Percentiles rank a stretch among this genome's conserved stretches.
phyloP scores from a whole-genome alignment of 1,284 basidiomycete genomes.

The Cryptococcus floricola region DNA sequence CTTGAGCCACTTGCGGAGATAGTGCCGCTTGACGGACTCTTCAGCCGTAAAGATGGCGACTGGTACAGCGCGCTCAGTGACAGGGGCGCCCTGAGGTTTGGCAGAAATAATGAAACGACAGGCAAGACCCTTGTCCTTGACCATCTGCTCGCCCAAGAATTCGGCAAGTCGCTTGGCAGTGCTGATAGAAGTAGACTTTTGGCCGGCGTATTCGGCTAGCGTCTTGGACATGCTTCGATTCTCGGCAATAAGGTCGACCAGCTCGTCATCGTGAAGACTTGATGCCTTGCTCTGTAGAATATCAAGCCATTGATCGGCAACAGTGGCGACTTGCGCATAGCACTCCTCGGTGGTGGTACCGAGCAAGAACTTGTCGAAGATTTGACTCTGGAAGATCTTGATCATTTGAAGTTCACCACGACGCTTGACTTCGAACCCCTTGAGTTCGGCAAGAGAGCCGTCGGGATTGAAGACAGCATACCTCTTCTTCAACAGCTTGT shows the following conservation, averaged over 20 bases:
- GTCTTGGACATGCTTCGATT: slow-evolving; percentile 98
- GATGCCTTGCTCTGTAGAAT: slow-evolving; percentile 85
- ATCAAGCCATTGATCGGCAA: slow-evolving; percentile 97
- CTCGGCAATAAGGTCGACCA: slow-evolving; percentile 97
- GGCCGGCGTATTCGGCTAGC: slow-evolving; percentile 88
- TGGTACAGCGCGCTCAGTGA: slow-evolving; percentile 95
- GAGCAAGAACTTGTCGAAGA: slow-evolving; percentile 95
- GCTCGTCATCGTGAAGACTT: slow-evolving; percentile 81
- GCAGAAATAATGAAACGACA: slow-evolving; percentile 99
- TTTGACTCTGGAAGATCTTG: slow-evolving; percentile 99
- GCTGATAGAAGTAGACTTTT: slow-evolving; percentile 98
- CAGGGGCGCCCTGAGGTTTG: slow-evolving; percentile 87
- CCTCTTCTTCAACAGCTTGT: slow-evolving; percentile 97
- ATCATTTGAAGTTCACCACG: slow-evolving; percentile 97
- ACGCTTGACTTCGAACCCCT: slow-evolving; percentile 98
- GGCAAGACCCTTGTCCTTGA: slow-evolving; percentile 97
- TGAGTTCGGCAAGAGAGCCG: slow-evolving; percentile 92
- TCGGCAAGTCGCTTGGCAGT: slow-evolving; percentile 93
- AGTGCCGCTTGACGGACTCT: slow-evolving; percentile 80
- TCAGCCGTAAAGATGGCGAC: slow-evolving; percentile 99
- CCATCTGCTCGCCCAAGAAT: slow-evolving; percentile 97
- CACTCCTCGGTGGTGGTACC: slow-evolving; percentile 92
- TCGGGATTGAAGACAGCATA: slow-evolving; percentile 99
- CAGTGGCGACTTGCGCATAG: slow-evolving; percentile 86
- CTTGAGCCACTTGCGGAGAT: slow-evolving; percentile 94